phyloP scores from a whole-genome alignment of 2,329 filamentous ascomycete species.

The Aureobasidium sp. region DNA sequence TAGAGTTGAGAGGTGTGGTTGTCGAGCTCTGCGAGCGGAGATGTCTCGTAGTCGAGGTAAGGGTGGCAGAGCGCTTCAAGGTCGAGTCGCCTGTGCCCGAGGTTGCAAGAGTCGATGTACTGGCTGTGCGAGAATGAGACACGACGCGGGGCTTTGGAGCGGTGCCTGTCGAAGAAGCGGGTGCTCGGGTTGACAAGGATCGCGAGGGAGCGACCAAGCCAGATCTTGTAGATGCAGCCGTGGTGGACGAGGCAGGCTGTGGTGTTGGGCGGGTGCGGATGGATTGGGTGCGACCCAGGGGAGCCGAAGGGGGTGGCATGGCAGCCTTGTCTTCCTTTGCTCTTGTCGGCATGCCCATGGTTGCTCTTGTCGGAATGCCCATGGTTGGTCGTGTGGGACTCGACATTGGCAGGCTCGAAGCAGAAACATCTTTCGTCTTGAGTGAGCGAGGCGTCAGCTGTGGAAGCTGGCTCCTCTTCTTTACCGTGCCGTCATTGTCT shows the following conservation, averaged over 20 bases:
- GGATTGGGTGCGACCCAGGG: background rate
- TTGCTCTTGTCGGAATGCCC: background rate
- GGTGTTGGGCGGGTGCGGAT: background rate
- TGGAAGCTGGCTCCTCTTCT: constrained; percentile 11
- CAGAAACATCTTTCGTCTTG: constrained; percentile 1
- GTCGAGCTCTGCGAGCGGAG: constrained; percentile 1
- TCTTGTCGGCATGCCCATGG: background rate
- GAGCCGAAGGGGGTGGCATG: constrained; percentile 6
- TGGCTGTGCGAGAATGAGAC: background rate
- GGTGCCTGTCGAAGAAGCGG: background rate
- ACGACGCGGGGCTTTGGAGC: background rate
- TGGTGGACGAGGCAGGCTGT: background rate
- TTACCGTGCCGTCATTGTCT: background rate
- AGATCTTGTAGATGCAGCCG: background rate
- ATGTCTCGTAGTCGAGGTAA: background rate
- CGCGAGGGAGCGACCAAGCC: background rate
- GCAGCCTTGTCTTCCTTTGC: background rate
- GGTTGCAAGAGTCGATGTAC: background rate
- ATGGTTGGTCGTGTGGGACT: background rate
- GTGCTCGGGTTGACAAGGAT: background rate
- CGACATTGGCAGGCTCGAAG: background rate
- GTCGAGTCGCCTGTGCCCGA: background rate
- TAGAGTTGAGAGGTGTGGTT: background rate
- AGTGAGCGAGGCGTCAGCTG: constrained; percentile 6
- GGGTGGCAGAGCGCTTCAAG: background rate